Conservation (phyloP, 345 rosid species). For the Turritis glabra region DNA sequence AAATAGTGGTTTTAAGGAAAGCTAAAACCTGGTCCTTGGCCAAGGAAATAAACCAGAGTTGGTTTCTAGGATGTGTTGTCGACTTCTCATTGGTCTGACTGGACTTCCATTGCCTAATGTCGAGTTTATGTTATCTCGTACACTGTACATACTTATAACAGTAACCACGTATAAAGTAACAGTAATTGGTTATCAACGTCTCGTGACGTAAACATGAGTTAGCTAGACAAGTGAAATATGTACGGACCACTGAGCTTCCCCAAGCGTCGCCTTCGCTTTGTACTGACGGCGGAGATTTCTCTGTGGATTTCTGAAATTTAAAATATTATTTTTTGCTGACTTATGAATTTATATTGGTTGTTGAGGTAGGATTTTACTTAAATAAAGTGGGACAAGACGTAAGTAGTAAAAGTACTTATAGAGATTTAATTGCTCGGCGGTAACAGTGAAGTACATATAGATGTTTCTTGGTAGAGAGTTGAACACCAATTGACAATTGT, state of each 20-base stretch:
- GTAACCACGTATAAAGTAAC: neutral
- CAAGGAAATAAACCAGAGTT: slow-evolving; percentile 6
- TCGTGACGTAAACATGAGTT: slow-evolving; percentile 2
- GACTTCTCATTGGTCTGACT: slow-evolving; percentile 26
- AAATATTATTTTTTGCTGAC: neutral
- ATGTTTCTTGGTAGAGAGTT: slow-evolving; percentile 24
- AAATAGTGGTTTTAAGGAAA: slow-evolving; percentile 27
- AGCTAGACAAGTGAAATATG: slow-evolving; percentile 9
- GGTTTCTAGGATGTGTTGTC: slow-evolving; percentile 25
- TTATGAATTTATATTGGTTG: neutral
- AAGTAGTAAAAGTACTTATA: neutral
- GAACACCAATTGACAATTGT: slow-evolving; percentile 25
- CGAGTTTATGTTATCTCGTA: slow-evolving; percentile 10
- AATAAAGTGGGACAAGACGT: neutral
- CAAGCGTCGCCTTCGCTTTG: slow-evolving; percentile 43
- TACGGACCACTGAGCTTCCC: slow-evolving; percentile 35
- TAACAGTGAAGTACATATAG: slow-evolving; percentile 21
- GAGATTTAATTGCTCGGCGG: slow-evolving; percentile 32
- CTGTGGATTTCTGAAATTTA: slow-evolving; percentile 3
- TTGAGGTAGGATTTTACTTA: neutral
- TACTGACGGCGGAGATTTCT: slow-evolving; percentile 44
- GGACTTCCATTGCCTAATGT: slow-evolving; percentile 16
- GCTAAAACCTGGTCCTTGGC: neutral
- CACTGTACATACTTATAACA: neutral
- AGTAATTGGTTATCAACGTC: neutral